phyloP scores from a whole-genome alignment of 306 rosid species.

The Vigna mungo region DNA sequence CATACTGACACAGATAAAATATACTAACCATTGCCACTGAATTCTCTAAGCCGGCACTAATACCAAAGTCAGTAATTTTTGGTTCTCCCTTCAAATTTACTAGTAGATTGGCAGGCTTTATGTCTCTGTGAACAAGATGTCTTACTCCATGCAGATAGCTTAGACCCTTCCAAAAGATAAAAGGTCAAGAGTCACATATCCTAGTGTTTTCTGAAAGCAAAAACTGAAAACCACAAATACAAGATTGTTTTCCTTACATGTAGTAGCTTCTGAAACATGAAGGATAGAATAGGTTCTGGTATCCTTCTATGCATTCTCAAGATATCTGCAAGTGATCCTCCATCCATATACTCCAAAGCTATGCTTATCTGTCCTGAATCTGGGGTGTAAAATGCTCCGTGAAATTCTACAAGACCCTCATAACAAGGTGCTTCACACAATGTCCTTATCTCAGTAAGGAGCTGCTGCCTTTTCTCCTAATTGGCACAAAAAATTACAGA shows the following conservation, averaged over 20 bases:
- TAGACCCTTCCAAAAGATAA: constrained; percentile 70
- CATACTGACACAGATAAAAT: constrained; percentile 12
- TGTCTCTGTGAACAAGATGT: constrained; percentile 95
- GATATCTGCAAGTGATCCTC: constrained; percentile 95
- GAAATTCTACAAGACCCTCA: constrained; percentile 95
- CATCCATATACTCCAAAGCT: constrained; percentile 98
- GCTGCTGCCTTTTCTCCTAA: constrained; percentile 98
- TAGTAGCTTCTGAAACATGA: constrained; percentile 91
- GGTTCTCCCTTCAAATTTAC: constrained; percentile 97
- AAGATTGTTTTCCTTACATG: constrained; percentile 57
- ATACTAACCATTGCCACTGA: constrained; percentile 94
- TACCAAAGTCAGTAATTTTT: constrained; percentile 93
- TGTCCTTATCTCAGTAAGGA: constrained; percentile 95
- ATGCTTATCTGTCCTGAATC: constrained; percentile 98
- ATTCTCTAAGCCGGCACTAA: constrained; percentile 98
- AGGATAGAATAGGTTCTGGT: constrained; percentile 86
- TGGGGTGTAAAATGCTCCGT: constrained; percentile 97
- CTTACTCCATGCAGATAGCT: constrained; percentile 91
- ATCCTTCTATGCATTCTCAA: constrained; percentile 63
- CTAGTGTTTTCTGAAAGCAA: constrained; percentile 15
- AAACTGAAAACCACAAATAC: constrained; percentile 35
- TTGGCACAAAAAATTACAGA: constrained; percentile 36
- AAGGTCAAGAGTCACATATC: constrained; percentile 28
- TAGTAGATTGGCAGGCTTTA: constrained; percentile 95
- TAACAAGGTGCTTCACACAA: constrained; percentile 93